phyloP scores from a whole-genome alignment of 257 asterid genomes.

The Nicotiana tomentosiformis region DNA sequence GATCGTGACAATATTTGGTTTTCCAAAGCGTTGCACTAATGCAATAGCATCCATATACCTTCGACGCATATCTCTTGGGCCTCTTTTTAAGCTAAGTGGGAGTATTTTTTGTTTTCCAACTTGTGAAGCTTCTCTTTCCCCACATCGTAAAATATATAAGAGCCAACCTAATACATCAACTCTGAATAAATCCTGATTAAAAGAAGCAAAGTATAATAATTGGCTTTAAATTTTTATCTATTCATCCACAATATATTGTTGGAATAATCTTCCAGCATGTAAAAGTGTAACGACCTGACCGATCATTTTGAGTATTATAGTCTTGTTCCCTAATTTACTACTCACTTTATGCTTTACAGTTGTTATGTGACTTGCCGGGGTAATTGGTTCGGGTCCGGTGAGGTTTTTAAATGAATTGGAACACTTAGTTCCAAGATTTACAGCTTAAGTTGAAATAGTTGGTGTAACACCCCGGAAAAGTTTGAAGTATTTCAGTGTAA shows the following conservation, averaged over 20 bases:
- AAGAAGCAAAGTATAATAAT: background rate
- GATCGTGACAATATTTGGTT: background rate
- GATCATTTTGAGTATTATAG: no score
- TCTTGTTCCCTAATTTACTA: no score
- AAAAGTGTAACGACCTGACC: background rate
- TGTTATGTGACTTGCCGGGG: no score
- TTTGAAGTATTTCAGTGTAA: no score
- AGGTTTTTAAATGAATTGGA: no score
- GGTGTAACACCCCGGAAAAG: no score
- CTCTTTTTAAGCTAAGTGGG: background rate
- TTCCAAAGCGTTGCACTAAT: background rate
- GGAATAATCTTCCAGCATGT: background rate
- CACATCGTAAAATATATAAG: background rate
- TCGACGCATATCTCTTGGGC: background rate
- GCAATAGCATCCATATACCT: background rate
- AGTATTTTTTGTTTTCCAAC: background rate
- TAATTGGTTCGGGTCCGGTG: no score
- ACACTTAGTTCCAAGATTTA: no score
- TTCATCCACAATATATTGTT: background rate
- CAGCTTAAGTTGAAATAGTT: no score
- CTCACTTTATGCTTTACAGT: no score
- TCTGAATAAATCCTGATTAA: background rate
- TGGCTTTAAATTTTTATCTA: background rate
- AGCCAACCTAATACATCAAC: background rate
- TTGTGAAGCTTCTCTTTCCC: background rate